Evolutionary conservation across 805 yeast species (phyloP), one percentile per base, ranked within the genome.

Genomic region (Candida michaelii): DNA sequence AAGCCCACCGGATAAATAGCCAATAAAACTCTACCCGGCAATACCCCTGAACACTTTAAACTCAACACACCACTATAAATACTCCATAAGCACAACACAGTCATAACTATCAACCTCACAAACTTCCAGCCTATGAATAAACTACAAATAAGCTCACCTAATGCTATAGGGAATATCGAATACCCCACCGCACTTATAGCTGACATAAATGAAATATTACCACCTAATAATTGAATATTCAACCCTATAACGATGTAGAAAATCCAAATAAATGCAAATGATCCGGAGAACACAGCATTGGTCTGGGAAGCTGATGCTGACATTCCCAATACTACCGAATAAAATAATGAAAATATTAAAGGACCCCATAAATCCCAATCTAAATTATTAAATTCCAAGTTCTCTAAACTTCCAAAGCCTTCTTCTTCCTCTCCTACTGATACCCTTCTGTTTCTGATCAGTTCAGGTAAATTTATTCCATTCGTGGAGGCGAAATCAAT

Each of bases 331-430:
- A 75, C 63, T 18, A 81, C 76, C 3, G 85, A 66, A 42, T 79
- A 77, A 24, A 69, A 55, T 43, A 83, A 64, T 10, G 83, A 75
- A 54, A 83, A 83, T 23, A 83, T 65, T 42, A 83, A 63, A 5
- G 89, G 89, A 2, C 89, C 89, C 89, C 88, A 79, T 38, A 79
- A 59, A 56, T 79, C 83, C 83, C 83, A 79, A 42, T 78, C 83
- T 40, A 77, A 54, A 40, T 50, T 60, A 15, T 48, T 54, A 31
- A 47, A 52, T 16, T 44, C 50, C 13, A 49, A 31, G 19, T 48
- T 40, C 3, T 56, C 63, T 21, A 40, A 29, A 30, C 35, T 31
- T 14, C 31, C 27, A 17, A 46, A 31, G 11, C 47, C 34, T 16
- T 62, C 65, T 25, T 64, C 70, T 18, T 56, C 63, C 8, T 51